Conservation (phyloP, 805 yeast species). For the Candida wancherniae region DNA sequence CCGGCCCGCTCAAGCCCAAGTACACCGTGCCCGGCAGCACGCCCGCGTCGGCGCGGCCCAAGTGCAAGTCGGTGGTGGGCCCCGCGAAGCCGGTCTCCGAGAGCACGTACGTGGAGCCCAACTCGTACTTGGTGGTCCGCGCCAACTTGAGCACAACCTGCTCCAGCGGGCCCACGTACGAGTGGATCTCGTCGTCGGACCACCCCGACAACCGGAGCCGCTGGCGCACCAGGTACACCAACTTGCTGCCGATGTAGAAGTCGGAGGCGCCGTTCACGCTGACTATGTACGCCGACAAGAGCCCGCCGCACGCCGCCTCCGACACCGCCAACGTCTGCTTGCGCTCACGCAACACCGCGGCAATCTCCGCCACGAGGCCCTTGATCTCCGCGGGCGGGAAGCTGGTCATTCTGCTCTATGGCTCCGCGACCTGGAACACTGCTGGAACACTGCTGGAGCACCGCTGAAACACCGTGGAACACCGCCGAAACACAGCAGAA, state of each 20-base stretch:
- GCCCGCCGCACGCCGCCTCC: constrained; percentile 90
- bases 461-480: too few relatives aligned
- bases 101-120: constrained; percentile 76
- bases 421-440: too few relatives aligned
- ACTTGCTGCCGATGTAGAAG: constrained; percentile 79
- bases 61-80: constrained; percentile 47
- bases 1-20: constrained; percentile 66
- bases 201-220: constrained; percentile 74
- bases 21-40: constrained; percentile 61
- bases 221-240: constrained; percentile 73
- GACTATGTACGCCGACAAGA: constrained; percentile 73
- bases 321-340: constrained; percentile 71
- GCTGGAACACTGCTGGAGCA: too few relatives aligned
- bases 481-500: too few relatives aligned
- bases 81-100: constrained; percentile 91
- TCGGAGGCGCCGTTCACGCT: constrained; percentile 81
- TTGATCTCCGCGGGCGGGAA: constrained; percentile 62
- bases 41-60: constrained; percentile 20
- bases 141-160: constrained; percentile 72
- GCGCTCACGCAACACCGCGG: constrained; percentile 47
- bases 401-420: constrained; percentile 19
- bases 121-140: constrained; percentile 69
- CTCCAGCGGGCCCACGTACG: constrained; percentile 79
- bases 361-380: constrained; percentile 50
- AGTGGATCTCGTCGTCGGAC: constrained; percentile 62